These are phyloP conservation scores for Clavaria fumosa DNA, from an alignment of 768 basidiomycete genomes.

Conservation along the genomic window DNA sequence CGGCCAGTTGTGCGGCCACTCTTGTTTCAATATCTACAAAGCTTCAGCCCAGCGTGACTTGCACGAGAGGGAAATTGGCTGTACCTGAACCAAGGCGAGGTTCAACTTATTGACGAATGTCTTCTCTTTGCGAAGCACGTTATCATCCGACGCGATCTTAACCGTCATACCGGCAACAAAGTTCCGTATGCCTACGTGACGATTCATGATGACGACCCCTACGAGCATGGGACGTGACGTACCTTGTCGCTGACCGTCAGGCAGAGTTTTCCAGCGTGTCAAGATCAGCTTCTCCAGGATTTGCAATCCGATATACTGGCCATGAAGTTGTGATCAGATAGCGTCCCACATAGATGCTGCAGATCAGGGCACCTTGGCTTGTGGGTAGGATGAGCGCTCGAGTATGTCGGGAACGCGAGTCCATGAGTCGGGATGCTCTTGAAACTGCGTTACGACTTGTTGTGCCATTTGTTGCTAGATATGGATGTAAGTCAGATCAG, in stretches of 20 bases:
- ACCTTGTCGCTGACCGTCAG: slow-evolving; percentile 89
- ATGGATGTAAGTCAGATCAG: slow-evolving; percentile 8
- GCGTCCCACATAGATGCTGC: not conserved
- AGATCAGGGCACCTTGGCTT: slow-evolving; percentile 50
- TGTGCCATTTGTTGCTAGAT: slow-evolving; percentile 88
- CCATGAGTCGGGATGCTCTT: slow-evolving; percentile 95
- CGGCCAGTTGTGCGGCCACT: slow-evolving; percentile 99
- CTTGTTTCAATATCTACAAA: slow-evolving; percentile 99
- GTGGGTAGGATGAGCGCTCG: slow-evolving; percentile 68
- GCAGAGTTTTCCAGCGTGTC: slow-evolving; percentile 92
- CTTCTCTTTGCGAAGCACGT: slow-evolving; percentile 79
- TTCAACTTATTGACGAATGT: slow-evolving; percentile 94
- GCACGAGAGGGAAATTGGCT: slow-evolving; percentile 12
- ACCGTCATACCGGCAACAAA: slow-evolving; percentile 91
- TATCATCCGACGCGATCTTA: slow-evolving; percentile 86
- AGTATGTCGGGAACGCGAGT: slow-evolving; percentile 91
- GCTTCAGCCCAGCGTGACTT: no score
- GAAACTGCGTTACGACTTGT: slow-evolving; percentile 86
- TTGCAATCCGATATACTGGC: slow-evolving; percentile 94
- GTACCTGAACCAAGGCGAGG: slow-evolving; percentile 83
- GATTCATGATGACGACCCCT: slow-evolving; percentile 4
- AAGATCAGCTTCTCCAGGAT: slow-evolving; percentile 92
- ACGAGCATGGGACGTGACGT: slow-evolving; percentile 5
- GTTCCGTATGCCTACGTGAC: slow-evolving; percentile 71
- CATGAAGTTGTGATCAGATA: slow-evolving; percentile 9